A percentile compares a stretch with the other conserved stretches of the same genome.
Conservation (phyloP, 768 basidiomycete genomes). For the Boletus bicolor region DNA sequence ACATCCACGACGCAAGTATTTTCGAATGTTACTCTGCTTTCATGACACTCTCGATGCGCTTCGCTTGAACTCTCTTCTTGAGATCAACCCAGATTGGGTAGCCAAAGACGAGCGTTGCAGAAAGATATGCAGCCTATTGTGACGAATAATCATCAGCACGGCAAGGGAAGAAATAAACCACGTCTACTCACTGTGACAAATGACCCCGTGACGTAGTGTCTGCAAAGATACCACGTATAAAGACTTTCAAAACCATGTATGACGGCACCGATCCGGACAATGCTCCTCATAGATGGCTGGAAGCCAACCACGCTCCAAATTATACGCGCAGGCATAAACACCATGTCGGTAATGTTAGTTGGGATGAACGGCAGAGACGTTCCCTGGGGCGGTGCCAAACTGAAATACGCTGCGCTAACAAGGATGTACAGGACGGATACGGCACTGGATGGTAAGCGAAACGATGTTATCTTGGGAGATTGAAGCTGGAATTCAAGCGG, state of each 20-base stretch:
- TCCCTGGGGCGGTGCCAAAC: conserved; percentile 18
- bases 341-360: conserved; percentile 2
- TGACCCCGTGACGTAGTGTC: conserved; percentile 23
- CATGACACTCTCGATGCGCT: conserved; percentile 78
- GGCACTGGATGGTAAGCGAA: conserved; percentile 45
- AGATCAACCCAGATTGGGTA: conserved; percentile 54
- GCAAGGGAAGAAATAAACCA: background rate
- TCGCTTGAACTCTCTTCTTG: conserved; percentile 56
- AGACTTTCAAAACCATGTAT: conserved; percentile 26
- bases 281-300: conserved; percentile 8
- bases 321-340: conserved; percentile 22
- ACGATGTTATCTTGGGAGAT: conserved; percentile 57
- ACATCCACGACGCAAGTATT: background rate
- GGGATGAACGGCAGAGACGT: conserved; percentile 19
- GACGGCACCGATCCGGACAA: conserved; percentile 1
- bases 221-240: conserved; percentile 32
- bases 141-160: background rate
- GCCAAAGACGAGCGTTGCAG: conserved; percentile 50
- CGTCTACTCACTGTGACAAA: conserved; percentile 17
- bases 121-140: conserved; percentile 50
- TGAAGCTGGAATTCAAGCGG: conserved; percentile 44
- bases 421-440: conserved; percentile 6
- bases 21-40: conserved; percentile 49
- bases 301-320: conserved; percentile 16
- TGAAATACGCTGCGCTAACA: conserved; percentile 21